These are phyloP conservation scores for Aureobasidium sp. DNA, from an alignment of 2,329 filamentous ascomycete genomes.

Conservation along the genomic window DNA sequence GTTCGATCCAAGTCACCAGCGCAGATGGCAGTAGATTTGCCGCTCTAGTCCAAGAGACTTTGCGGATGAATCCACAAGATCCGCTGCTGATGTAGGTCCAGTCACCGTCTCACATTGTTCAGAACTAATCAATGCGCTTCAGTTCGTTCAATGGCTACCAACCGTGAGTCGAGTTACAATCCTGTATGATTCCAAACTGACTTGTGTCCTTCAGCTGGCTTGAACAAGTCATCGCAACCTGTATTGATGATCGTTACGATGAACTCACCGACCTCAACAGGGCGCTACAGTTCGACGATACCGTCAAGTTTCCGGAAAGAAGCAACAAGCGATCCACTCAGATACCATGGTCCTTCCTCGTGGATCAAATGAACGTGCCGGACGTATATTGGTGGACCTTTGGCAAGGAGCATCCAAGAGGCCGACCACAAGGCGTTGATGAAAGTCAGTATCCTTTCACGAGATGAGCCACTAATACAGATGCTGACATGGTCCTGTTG, in stretches of 20 bases:
- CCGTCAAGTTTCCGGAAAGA: conserved; percentile 28
- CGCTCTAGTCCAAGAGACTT: conserved; percentile 24
- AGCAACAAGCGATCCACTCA: conserved; percentile 22
- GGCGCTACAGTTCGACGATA: conserved; percentile 26
- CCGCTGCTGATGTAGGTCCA: conserved; percentile 22
- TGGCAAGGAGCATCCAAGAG: conserved; percentile 21
- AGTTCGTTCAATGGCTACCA: conserved; percentile 26
- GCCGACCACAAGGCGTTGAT: conserved; percentile 1
- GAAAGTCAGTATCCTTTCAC: background rate
- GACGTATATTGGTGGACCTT: conserved; percentile 31
- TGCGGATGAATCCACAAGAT: conserved; percentile 23
- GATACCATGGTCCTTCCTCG: conserved; percentile 29
- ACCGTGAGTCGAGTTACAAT: background rate
- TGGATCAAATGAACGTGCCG: conserved; percentile 30
- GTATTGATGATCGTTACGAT: conserved; percentile 25
- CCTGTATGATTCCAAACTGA: too few relatives aligned
- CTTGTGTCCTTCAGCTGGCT: conserved; percentile 18
- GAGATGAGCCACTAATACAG: too few relatives aligned
- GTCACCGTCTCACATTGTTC: background rate
- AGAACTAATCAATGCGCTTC: background rate
- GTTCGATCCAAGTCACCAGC: conserved; percentile 21
- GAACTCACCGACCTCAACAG: conserved; percentile 26
- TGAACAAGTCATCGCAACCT: conserved; percentile 24
- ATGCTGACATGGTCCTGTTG: background rate
- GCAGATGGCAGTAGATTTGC: conserved; percentile 24